Base-by-base conservation (phyloP, 352 stramenopile species). In the Pythium angustatum region DNA sequence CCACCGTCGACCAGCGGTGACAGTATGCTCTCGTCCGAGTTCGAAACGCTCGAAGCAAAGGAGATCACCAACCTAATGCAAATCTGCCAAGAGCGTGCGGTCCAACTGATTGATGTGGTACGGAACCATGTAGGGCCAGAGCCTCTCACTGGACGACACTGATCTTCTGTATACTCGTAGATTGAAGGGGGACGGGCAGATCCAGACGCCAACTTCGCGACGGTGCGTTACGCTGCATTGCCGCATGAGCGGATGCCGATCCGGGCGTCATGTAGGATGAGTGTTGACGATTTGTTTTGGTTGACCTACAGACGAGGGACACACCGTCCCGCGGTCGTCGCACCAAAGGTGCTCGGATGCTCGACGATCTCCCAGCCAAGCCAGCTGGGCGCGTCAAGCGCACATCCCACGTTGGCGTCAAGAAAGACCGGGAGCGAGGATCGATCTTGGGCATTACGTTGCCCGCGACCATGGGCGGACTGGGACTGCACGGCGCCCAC, bases 31-130 rank as follows among this genome's bases (percentile, higher is more conserved):
- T 73, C 64, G 1, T 89, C 84, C 11, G 81, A 91, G 22, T 91
- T 94, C 44, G 86, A 92, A 49, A 82, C 72, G 9, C 72, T 93
- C 1, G 72, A 87, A 2, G 65, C 84, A 12, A 77, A 81, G 33
- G 78, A 83, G 22, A 91, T 94, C 51, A 73, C 62, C 12, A 67
- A 73, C 17, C 52, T 93, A 27, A 53, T 94, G n/a, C 76, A 90
- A 38, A 81, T 91, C 24, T 94, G 86, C 36, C 81, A 91, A 60
- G 81, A 92, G 41, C 81, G 85, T 22, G 78, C 81, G 19, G 74
- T 68, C 6, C 49, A 79, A 17, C 91, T 94, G 79, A 77, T 94
- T 26, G 86, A 94, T 38, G 72, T 81, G 55, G 85, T 91, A 56
- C 34, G 78, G n/a, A n/a, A n/a, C n/a, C n/a, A n/a, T n/a, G n/a